Evolutionary conservation across 192 early-diverging fungal species (phyloP).

Genomic region (Backusella mclennaniae): DNA sequence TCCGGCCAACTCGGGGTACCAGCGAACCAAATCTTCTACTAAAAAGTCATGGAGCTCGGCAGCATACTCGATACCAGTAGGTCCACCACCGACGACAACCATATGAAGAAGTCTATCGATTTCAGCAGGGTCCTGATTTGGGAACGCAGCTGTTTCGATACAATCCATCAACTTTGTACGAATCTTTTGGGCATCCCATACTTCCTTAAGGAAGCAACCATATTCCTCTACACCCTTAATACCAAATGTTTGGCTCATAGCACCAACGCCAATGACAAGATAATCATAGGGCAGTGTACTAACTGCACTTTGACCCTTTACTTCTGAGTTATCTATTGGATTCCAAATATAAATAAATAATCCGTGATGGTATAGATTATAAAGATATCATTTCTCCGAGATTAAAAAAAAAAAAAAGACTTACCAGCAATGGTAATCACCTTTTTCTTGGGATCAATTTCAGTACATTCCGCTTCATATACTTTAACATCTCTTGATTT

Average conservation of each 20-base stretch:
- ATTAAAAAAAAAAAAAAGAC: slow-evolving; percentile 50
- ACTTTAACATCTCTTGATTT: slow-evolving; percentile 85
- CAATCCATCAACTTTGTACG: slow-evolving; percentile 79
- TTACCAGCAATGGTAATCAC: slow-evolving; percentile 71
- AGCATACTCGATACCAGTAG: slow-evolving; percentile 67
- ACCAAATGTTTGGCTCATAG: slow-evolving; percentile 78
- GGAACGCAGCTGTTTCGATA: slow-evolving; percentile 67
- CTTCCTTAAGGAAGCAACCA: slow-evolving; percentile 76
- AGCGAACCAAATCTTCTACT: slow-evolving; percentile 64
- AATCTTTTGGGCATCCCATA: slow-evolving; percentile 80
- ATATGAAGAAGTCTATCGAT: slow-evolving; percentile 74
- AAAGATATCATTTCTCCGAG: background rate
- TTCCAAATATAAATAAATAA: background rate
- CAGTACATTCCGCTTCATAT: slow-evolving; percentile 86
- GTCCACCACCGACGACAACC: slow-evolving; percentile 72
- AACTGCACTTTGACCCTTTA: slow-evolving; percentile 56
- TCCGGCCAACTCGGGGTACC: slow-evolving; percentile 58
- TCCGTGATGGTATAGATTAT: background rate
- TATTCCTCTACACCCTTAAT: slow-evolving; percentile 73
- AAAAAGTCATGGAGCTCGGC: slow-evolving; percentile 85
- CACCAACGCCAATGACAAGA: slow-evolving; percentile 72
- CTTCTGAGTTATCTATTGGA: slow-evolving; percentile 63
- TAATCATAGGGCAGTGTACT: slow-evolving; percentile 72
- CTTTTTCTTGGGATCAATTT: slow-evolving; percentile 81
- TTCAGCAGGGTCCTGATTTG: slow-evolving; percentile 70